A percentile compares a stretch with the other conserved stretches of the same genome.
Conservation (phyloP, 2,329 filamentous ascomycete genomes). For the Fusarium brevicatenulatum region DNA sequence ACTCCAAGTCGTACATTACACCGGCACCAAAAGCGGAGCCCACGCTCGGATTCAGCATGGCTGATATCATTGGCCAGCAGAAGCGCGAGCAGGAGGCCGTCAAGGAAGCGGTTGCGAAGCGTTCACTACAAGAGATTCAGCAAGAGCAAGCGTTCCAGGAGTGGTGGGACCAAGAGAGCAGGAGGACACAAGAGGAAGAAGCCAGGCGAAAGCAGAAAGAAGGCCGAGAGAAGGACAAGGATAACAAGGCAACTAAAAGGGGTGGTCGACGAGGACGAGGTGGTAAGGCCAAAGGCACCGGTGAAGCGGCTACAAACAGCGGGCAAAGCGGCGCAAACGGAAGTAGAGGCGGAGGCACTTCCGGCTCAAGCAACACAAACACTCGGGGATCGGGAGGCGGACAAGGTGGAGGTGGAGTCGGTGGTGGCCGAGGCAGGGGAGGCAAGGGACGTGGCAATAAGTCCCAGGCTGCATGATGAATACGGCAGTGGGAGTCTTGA, state of each 20-base stretch:
- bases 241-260: conserved; percentile 50
- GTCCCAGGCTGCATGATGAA: conserved; percentile 13
- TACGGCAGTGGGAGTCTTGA: neutral
- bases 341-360: conserved; percentile 18
- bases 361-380: conserved; percentile 23
- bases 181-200: conserved; percentile 73
- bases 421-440: conserved; percentile 38
- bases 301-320: conserved; percentile 31
- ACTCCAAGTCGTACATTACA: conserved; percentile 69
- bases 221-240: conserved; percentile 57
- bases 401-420: conserved; percentile 35
- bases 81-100: conserved; percentile 84
- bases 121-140: conserved; percentile 93
- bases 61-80: conserved; percentile 90
- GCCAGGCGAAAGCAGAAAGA: conserved; percentile 53
- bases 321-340: conserved; percentile 28
- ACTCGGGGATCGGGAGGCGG: conserved; percentile 29
- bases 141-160: conserved; percentile 96
- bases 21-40: conserved; percentile 70
- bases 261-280: conserved; percentile 47
- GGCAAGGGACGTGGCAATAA: conserved; percentile 38
- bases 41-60: conserved; percentile 77
- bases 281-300: conserved; percentile 43
- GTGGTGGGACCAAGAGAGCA: conserved; percentile 92
- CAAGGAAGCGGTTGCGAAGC: conserved; percentile 85